phyloP scores from a whole-genome alignment of 2,329 filamentous ascomycete genomes.

The Trichoderma atrobrunneum region DNA sequence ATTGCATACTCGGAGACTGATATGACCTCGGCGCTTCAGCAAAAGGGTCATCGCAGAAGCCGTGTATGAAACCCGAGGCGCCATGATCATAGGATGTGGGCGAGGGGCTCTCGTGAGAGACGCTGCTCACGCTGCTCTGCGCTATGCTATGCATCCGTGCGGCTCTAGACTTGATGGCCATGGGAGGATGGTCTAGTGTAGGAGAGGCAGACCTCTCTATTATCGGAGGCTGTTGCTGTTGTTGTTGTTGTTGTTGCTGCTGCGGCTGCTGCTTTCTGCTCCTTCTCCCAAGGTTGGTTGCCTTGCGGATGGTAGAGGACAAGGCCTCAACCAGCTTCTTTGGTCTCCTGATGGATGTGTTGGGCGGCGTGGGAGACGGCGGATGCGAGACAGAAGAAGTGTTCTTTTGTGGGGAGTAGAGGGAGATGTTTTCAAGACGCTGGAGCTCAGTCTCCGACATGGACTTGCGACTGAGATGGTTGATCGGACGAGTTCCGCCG shows the following conservation, averaged over 20 bases:
- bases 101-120: conserved; percentile 26
- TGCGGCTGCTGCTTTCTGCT: conserved; percentile 26
- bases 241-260: neutral
- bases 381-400: conserved; percentile 30
- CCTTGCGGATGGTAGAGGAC: conserved; percentile 42
- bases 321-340: conserved; percentile 43
- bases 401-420: conserved; percentile 37
- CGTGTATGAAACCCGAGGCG: conserved; percentile 34
- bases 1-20: conserved; percentile 29
- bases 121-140: conserved; percentile 15
- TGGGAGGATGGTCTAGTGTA: conserved; percentile 33
- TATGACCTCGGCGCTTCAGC: conserved; percentile 28
- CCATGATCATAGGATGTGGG: conserved; percentile 28
- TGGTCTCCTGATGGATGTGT: conserved; percentile 31
- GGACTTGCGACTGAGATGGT: conserved; percentile 34
- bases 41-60: conserved; percentile 41
- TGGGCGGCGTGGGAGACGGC: conserved; percentile 34
- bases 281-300: conserved; percentile 35
- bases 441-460: conserved; percentile 50
- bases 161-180: conserved; percentile 34
- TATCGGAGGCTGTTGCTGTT: neutral
- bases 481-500: conserved; percentile 23
- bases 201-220: conserved; percentile 32
- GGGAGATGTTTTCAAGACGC: conserved; percentile 46
- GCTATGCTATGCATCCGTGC: conserved; percentile 24